Evolutionary conservation across 305 asterid genomes (phyloP).

Genomic region (Solanum chacoense): DNA sequence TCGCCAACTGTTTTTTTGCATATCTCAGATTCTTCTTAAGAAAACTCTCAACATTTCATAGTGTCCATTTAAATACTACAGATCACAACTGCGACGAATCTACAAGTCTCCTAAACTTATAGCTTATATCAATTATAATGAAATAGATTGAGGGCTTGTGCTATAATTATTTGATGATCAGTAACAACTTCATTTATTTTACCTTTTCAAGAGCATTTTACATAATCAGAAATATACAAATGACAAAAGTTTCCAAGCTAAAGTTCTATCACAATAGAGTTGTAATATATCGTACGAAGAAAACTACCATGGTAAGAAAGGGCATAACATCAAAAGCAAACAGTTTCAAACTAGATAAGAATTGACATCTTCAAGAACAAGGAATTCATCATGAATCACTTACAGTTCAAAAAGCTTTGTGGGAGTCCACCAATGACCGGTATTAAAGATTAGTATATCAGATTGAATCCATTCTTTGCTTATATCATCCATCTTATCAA

Average conservation of each 20-base stretch:
- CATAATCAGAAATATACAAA: background rate
- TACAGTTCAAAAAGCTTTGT: slow-evolving; percentile 76
- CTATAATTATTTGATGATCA: background rate
- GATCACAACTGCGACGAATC: background rate
- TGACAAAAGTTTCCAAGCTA: background rate
- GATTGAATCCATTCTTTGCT: slow-evolving; percentile 72
- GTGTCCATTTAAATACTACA: background rate
- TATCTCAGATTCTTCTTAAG: background rate
- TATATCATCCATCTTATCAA: slow-evolving; percentile 69
- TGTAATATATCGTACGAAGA: background rate
- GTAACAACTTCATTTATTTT: background rate
- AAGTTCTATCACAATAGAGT: background rate
- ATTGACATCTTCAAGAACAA: background rate
- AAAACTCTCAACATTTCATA: background rate
- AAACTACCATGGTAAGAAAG: background rate
- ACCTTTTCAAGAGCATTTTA: background rate
- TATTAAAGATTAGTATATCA: slow-evolving; percentile 69
- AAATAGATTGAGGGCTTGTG: background rate
- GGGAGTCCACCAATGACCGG: slow-evolving; percentile 95
- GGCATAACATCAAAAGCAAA: background rate
- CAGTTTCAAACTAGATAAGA: background rate
- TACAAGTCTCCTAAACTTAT: background rate
- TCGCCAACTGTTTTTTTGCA: background rate
- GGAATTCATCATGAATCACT: slow-evolving; percentile 13
- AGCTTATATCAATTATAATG: background rate